phyloP scores from a whole-genome alignment of 208 protist species.

The Acanthamoeba triangularis region DNA sequence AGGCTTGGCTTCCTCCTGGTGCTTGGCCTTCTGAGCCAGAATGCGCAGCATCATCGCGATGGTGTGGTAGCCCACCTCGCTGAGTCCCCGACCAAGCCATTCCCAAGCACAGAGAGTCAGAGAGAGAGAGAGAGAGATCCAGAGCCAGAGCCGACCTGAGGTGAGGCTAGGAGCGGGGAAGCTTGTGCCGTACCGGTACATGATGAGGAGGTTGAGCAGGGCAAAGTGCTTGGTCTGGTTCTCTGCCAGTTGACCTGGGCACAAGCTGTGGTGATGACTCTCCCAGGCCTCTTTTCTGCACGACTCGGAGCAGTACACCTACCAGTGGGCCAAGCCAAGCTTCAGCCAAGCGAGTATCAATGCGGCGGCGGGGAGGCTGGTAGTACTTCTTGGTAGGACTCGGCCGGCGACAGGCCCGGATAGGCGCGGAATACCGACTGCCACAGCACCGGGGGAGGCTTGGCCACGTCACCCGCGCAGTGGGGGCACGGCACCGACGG shows the following conservation, averaged over 20 bases:
- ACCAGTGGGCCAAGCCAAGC: not conserved
- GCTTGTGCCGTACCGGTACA: not conserved
- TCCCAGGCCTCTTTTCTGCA: slow-evolving; percentile 60
- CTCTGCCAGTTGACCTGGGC: not conserved
- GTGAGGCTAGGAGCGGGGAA: too few species aligned
- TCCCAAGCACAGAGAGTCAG: not conserved
- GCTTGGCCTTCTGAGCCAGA: not conserved
- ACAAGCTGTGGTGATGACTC: slow-evolving; percentile 5
- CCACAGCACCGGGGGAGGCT: not conserved
- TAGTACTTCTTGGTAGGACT: slow-evolving; percentile 14
- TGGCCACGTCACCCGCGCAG: not conserved
- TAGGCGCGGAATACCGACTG: slow-evolving; percentile 26
- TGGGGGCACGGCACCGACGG: slow-evolving; percentile 1
- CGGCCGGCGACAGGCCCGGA: not conserved
- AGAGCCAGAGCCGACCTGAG: too few species aligned
- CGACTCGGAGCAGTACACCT: slow-evolving; percentile 22
- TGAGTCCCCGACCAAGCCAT: not conserved
- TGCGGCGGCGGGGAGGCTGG: not conserved
- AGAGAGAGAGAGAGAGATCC: not conserved
- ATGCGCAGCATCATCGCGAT: slow-evolving; percentile 11
- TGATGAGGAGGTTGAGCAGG: slow-evolving; percentile 21
- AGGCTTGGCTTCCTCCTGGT: not conserved
- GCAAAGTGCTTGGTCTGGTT: not conserved
- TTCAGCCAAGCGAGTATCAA: not conserved
- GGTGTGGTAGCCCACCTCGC: slow-evolving; percentile 24